Evolutionary conservation across 2,329 filamentous ascomycete genomes (phyloP), one percentile per base, ranked within the genome.

Genomic region (Berkeleyomyces rouxiae): DNA sequence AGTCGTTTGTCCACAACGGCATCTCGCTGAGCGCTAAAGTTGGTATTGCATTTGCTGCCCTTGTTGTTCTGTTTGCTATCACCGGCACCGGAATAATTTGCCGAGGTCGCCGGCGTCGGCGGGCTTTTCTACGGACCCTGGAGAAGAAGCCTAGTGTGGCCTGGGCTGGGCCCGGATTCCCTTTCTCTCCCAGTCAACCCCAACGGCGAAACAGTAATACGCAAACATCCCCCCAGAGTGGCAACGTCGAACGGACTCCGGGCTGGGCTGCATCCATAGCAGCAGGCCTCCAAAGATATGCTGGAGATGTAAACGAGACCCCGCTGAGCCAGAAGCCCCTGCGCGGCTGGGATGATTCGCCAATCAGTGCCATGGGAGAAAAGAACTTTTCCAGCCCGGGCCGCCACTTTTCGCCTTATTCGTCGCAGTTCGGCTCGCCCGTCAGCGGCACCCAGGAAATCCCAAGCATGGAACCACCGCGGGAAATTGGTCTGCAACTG

Each of bases 351-450:
- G 77, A 78, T 33, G 78, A 80, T 66, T 82, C 77, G 36, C 82
- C 76, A 0, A 67, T 77, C 39, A 79, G 76, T 55, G 74, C 72
- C 1, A 69, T 69, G 51, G 74, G 74, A 1, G 74, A 77, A 55
- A 71, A 71, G 64, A 65, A 67, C 0, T 75, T 74, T 66, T 71
- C 74, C 0, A 36, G 49, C 31, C 13, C 59, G 13, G 55, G 58
- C 13, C 76, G 74, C 5, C 82, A 83, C 70, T 77, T 82, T 66
- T 83, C 80, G 3, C 82, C 82, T 0, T 85, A 84, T 68, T 76
- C 74, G 23, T 82, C 80, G 47, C 79, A 82, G 64, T 84, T 78
- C 71, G 81, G 74, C 70, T 83, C 80, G 67, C 82, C 82, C 0
- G 74, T 81, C 64, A 79, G 74, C 61, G 13, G 61, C 7, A 46